phyloP scores from a whole-genome alignment of 306 rosid genomes.

The Canavalia ensiformis region DNA sequence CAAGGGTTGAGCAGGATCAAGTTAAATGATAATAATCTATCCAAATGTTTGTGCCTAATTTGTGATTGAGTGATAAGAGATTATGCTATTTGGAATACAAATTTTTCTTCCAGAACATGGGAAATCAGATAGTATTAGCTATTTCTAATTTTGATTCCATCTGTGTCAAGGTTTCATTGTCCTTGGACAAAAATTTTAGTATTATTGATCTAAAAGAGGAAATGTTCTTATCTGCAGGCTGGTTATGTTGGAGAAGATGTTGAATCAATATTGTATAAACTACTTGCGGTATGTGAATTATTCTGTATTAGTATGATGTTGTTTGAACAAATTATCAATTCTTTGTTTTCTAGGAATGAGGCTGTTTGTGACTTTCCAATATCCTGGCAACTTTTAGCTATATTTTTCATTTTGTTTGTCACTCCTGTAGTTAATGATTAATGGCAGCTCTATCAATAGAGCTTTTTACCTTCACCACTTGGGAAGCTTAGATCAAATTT shows the following conservation, averaged over 20 bases:
- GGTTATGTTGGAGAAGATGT: slow-evolving; percentile 98
- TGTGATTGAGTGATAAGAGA: slow-evolving; percentile 30
- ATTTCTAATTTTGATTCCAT: slow-evolving; percentile 25
- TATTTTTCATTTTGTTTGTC: background rate
- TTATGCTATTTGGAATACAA: slow-evolving; percentile 13
- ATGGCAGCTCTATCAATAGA: slow-evolving; percentile 1
- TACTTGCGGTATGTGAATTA: slow-evolving; percentile 71
- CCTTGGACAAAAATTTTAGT: slow-evolving; percentile 19
- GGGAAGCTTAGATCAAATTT: no score
- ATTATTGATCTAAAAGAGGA: slow-evolving; percentile 47
- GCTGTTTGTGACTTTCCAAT: background rate
- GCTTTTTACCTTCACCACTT: background rate
- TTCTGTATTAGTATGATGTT: slow-evolving; percentile 35
- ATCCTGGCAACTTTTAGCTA: background rate
- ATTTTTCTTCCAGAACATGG: background rate
- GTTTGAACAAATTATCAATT: slow-evolving; percentile 12
- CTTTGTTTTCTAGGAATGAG: background rate
- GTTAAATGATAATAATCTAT: slow-evolving; percentile 19
- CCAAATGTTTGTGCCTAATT: slow-evolving; percentile 11
- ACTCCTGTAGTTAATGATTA: background rate
- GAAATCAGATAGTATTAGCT: slow-evolving; percentile 4
- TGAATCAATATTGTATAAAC: slow-evolving; percentile 83
- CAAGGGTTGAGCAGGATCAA: slow-evolving; percentile 4
- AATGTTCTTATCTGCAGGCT: slow-evolving; percentile 70
- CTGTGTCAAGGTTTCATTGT: slow-evolving; percentile 10